Percentiles rank a stretch among this genome's conserved stretches.
Conservation (phyloP, 495 filamentous ascomycete species). For the Penicillium pulvis region DNA sequence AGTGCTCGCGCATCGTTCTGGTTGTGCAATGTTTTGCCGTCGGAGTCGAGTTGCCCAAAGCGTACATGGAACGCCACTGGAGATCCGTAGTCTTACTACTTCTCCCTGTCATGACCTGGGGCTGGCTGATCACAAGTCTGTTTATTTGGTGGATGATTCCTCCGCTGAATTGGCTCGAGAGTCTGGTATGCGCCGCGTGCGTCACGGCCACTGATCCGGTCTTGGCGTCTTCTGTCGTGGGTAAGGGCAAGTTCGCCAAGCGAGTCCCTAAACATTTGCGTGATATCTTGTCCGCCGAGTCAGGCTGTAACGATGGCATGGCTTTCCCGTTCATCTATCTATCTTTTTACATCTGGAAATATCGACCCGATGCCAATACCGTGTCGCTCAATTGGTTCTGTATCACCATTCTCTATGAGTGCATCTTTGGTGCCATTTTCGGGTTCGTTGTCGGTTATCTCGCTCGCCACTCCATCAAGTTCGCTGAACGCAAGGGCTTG, state of each 20-base stretch:
- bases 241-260: constrained; percentile 98
- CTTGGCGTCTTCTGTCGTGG: constrained; percentile 94
- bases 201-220: constrained; percentile 98
- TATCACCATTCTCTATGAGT: constrained; percentile 91
- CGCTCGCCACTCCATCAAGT: constrained; percentile 88
- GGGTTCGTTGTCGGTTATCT: constrained; percentile 87
- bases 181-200: constrained; percentile 83
- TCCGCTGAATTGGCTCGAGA: constrained; percentile 82
- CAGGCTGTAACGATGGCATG: constrained; percentile 99
- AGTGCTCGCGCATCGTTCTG: constrained; percentile 95
- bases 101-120: constrained; percentile 95
- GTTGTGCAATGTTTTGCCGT: constrained; percentile 99
- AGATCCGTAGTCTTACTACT: constrained; percentile 86
- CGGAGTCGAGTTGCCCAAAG: constrained; percentile 94
- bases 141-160: constrained; percentile 96
- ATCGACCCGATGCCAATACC: constrained; percentile 63
- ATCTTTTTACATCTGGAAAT: constrained; percentile 82
- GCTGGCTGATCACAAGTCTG: constrained; percentile 93
- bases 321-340: constrained; percentile 99
- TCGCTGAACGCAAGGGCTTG: constrained; percentile 78
- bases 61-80: constrained; percentile 99
- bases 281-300: constrained; percentile 94
- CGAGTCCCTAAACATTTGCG: constrained; percentile 95
- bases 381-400: constrained; percentile 89
- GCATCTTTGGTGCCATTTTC: constrained; percentile 87